A percentile compares a stretch with the other conserved stretches of the same genome.
These are phyloP conservation scores for Diplosphaera chodatii DNA, from an alignment of 139 green algal species.

Conservation along the genomic window DNA sequence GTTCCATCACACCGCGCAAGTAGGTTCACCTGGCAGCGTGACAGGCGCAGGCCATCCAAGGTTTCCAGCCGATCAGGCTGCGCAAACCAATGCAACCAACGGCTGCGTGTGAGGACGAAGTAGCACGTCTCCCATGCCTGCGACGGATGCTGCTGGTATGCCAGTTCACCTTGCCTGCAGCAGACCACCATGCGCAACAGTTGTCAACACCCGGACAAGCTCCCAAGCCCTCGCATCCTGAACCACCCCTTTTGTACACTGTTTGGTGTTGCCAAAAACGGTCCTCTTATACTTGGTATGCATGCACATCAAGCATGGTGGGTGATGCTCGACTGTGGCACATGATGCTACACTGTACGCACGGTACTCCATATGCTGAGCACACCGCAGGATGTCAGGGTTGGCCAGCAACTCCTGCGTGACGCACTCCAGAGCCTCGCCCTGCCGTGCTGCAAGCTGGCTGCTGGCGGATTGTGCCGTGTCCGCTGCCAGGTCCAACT, in stretches of 20 bases:
- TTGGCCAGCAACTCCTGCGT: constrained; percentile 56
- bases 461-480: constrained; percentile 17
- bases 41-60: background rate
- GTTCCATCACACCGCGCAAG: too few species aligned
- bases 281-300: too few species aligned
- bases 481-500: constrained; percentile 11
- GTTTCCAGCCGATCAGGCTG: background rate
- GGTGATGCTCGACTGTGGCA: too few species aligned
- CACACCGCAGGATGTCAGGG: constrained; percentile 54
- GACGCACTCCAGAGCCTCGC: constrained; percentile 36
- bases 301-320: too few species aligned
- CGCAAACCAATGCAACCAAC: constrained; percentile 59
- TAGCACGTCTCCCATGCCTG: constrained; percentile 44
- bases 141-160: constrained; percentile 29
- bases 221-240: too few species aligned
- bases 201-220: too few species aligned
- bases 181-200: too few species aligned
- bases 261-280: too few species aligned
- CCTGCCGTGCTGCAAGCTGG: constrained; percentile 43
- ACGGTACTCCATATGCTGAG: too few species aligned
- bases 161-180: constrained; percentile 55
- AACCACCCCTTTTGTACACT: too few species aligned
- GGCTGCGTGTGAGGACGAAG: constrained; percentile 59
- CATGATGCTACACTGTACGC: too few species aligned
- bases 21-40: constrained; percentile 2